phyloP scores from a whole-genome alignment of 805 yeast genomes.

The Yueomyces sp. region DNA sequence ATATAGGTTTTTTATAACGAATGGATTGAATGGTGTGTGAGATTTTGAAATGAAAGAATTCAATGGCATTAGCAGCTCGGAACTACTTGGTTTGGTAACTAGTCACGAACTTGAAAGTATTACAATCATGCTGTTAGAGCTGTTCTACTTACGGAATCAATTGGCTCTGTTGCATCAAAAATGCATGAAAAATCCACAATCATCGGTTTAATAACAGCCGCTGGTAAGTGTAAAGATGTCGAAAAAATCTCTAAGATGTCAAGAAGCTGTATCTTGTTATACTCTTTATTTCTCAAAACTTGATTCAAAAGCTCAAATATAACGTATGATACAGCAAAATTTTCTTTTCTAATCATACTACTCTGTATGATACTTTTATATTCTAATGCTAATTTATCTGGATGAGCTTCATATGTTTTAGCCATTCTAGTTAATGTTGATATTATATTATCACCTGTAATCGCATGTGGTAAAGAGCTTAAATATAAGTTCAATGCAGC shows the following conservation, averaged over 20 bases:
- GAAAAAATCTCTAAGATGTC: constrained; percentile 73
- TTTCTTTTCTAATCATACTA: constrained; percentile 34
- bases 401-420: constrained; percentile 22
- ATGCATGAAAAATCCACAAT: constrained; percentile 50
- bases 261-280: constrained; percentile 62
- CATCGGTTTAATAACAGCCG: constrained; percentile 44
- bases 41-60: no score
- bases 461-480: constrained; percentile 57
- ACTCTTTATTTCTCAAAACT: constrained; percentile 40
- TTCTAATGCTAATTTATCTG: constrained; percentile 16
- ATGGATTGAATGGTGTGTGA: no score
- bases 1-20: no score
- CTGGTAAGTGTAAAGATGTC: constrained; percentile 61
- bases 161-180: constrained; percentile 39
- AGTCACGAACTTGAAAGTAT: no score
- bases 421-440: constrained; percentile 27
- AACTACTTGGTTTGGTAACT: no score
- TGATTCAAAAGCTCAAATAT: constrained; percentile 46
- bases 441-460: constrained; percentile 41
- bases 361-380: constrained; percentile 23
- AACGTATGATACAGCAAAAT: constrained; percentile 46
- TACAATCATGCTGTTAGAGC: no score
- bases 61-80: no score
- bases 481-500: constrained; percentile 75
- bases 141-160: constrained; percentile 3